Conservation (phyloP, 768 basidiomycete species). For the Dacryopinax primogenitus region DNA sequence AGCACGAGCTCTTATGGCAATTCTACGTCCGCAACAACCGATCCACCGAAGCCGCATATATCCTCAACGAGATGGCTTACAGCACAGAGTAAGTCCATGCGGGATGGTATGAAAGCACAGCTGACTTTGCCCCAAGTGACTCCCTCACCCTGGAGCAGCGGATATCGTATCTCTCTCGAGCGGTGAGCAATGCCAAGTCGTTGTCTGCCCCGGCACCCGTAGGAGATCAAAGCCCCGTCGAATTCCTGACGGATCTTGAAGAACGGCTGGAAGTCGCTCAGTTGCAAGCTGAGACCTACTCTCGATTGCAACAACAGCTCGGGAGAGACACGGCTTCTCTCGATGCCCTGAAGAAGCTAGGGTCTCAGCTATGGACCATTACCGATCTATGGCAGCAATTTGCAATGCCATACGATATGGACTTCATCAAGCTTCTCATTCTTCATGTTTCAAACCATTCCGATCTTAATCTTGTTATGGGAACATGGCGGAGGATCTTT, state of each 20-base stretch:
- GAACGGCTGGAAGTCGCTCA: conserved; percentile 95
- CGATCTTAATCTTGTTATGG: conserved; percentile 64
- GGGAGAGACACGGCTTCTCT: not conserved
- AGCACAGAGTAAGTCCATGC: conserved; percentile 50
- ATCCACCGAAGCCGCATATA: conserved; percentile 74
- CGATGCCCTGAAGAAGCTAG: conserved; percentile 33
- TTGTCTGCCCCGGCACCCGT: conserved; percentile 59
- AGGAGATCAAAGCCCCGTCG: conserved; percentile 33
- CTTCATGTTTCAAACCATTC: conserved; percentile 88
- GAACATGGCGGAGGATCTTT: conserved; percentile 83
- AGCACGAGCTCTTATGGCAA: conserved; percentile 87
- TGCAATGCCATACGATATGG: conserved; percentile 74
- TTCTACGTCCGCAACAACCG: conserved; percentile 90
- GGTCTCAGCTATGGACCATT: conserved; percentile 23
- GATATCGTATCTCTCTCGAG: conserved; percentile 83
- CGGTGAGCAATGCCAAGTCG: conserved; percentile 92
- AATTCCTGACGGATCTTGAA: conserved; percentile 87
- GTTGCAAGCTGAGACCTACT: conserved; percentile 86
- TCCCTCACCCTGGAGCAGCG: conserved; percentile 47
- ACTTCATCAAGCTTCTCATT: conserved; percentile 74
- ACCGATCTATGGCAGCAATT: conserved; percentile 73
- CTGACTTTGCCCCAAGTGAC: conserved; percentile 17
- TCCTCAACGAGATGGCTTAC: conserved; percentile 71
- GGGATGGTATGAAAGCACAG: not conserved
- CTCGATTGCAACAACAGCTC: conserved; percentile 45